Conservation (phyloP, 2,329 filamentous ascomycete species). For the Didymella exigua region DNA sequence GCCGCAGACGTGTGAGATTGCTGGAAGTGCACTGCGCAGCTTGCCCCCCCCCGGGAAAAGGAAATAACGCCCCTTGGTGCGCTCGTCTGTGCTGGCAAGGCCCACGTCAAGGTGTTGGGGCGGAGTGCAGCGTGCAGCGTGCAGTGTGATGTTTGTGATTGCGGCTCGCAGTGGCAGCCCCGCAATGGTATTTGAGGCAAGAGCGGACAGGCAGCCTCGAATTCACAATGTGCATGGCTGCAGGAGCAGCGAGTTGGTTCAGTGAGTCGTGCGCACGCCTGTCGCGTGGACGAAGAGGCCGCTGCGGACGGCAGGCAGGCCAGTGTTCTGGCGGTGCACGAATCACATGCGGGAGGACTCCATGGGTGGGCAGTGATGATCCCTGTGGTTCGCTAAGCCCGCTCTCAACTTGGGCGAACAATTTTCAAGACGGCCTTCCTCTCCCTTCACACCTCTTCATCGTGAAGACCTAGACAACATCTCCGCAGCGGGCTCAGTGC, state of each 20-base stretch:
- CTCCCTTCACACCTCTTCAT: slow-evolving; percentile 41
- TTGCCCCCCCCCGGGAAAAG: background rate
- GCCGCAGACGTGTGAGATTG: slow-evolving; percentile 12
- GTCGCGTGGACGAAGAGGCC: background rate
- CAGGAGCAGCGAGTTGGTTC: background rate
- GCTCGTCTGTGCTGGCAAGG: slow-evolving; percentile 14
- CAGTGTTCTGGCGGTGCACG: slow-evolving; percentile 7
- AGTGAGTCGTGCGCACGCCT: background rate
- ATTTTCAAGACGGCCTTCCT: slow-evolving; percentile 26
- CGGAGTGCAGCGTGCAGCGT: slow-evolving; percentile 23
- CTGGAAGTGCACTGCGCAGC: background rate
- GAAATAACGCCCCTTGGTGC: slow-evolving; percentile 3
- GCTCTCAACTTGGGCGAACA: slow-evolving; percentile 32
- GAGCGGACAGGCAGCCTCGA: background rate
- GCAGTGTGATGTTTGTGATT: slow-evolving; percentile 21
- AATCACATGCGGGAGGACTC: slow-evolving; percentile 18
- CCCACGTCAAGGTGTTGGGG: slow-evolving; percentile 22
- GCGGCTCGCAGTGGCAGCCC: background rate
- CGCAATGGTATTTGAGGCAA: background rate
- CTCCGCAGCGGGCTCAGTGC: slow-evolving; percentile 42
- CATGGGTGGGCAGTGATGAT: slow-evolving; percentile 10
- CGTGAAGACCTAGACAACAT: slow-evolving; percentile 38
- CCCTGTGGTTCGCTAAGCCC: slow-evolving; percentile 24
- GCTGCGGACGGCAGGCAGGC: background rate
- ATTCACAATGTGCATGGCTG: background rate